These are phyloP conservation scores for Capsicum baccatum DNA, from an alignment of 257 asterid genomes.

Conservation along the genomic window DNA sequence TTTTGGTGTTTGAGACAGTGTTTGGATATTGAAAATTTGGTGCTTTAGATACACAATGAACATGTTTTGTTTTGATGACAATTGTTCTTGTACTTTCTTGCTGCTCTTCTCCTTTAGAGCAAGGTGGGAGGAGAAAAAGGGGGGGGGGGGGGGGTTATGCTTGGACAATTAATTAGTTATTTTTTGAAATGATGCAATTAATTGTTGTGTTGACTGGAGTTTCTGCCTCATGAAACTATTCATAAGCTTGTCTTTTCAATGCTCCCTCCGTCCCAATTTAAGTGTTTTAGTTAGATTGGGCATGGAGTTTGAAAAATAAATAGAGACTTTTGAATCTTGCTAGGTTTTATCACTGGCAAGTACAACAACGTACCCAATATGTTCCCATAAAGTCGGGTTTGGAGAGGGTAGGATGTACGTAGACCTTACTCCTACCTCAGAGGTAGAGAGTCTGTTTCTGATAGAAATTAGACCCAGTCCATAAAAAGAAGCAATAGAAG, in stretches of 20 bases:
- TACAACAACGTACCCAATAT: background rate
- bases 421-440: too few relatives aligned
- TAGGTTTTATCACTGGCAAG: conserved; percentile 2
- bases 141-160: too few relatives aligned
- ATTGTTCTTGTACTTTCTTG: background rate
- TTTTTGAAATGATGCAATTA: background rate
- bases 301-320: too few relatives aligned
- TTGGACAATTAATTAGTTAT: background rate
- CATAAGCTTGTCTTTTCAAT: background rate
- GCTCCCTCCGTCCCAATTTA: too few relatives aligned
- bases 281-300: too few relatives aligned
- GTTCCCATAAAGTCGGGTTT: too few relatives aligned
- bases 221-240: background rate
- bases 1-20: background rate
- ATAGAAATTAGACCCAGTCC: too few relatives aligned
- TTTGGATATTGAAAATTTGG: background rate
- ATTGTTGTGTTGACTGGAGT: conserved; percentile 9
- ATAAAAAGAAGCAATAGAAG: too few relatives aligned
- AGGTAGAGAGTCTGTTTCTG: too few relatives aligned
- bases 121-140: background rate
- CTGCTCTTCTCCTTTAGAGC: background rate
- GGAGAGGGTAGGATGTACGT: too few relatives aligned
- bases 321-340: too few relatives aligned
- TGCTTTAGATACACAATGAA: background rate
- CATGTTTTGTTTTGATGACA: background rate